A percentile compares a stretch with the other conserved stretches of the same genome.
Evolutionary conservation across 139 green algal genomes (phyloP).

Genomic region (Asterochloris sp.): DNA sequence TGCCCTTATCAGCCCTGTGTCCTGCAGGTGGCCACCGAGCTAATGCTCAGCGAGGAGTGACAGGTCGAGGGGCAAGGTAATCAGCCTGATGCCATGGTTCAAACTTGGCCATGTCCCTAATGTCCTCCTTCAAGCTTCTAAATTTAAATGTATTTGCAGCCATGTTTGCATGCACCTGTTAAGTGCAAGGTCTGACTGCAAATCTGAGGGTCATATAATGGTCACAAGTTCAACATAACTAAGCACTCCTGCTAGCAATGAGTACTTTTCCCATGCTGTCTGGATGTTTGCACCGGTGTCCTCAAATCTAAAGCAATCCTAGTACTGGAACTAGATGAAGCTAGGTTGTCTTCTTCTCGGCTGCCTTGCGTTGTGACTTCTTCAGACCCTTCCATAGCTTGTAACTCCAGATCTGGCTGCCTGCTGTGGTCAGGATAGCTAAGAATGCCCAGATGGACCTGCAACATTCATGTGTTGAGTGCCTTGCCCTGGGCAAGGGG

Average conservation of each 20-base stretch:
- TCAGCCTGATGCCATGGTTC: too few species aligned
- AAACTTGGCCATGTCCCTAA: neutral
- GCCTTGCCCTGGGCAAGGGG: too few species aligned
- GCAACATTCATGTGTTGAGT: neutral
- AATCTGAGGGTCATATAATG: neutral
- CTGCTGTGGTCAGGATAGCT: conserved; percentile 1
- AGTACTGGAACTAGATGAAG: too few species aligned
- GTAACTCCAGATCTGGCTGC: conserved; percentile 23
- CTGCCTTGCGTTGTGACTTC: neutral
- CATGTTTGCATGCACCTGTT: neutral
- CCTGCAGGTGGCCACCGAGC: too few species aligned
- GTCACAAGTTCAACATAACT: neutral
- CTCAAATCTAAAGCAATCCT: too few species aligned
- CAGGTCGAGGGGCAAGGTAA: too few species aligned
- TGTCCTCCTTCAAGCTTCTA: neutral
- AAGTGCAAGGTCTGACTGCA: neutral
- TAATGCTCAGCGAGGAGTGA: too few species aligned
- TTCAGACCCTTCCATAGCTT: conserved; percentile 16
- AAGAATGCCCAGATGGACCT: conserved; percentile 16
- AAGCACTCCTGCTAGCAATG: neutral
- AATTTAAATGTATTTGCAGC: neutral
- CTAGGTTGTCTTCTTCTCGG: neutral
- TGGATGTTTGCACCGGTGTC: neutral
- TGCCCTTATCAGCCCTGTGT: too few species aligned
- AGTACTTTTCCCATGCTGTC: neutral